These are phyloP conservation scores for Ophiostoma quercus DNA, from an alignment of 2,329 filamentous ascomycete genomes.

Conservation along the genomic window DNA sequence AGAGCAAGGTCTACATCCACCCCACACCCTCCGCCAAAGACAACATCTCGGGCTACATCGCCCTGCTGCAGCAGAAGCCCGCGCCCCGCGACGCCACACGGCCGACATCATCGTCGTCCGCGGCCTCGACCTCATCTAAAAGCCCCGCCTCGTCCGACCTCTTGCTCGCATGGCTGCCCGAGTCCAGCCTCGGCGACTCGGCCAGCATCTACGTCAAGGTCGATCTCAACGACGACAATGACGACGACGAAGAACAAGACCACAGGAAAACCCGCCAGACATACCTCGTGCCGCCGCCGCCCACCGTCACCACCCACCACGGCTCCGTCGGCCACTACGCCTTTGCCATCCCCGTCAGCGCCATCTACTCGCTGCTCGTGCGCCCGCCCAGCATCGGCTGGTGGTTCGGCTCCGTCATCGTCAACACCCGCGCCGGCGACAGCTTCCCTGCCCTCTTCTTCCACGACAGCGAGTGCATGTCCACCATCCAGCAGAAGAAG, in stretches of 20 bases:
- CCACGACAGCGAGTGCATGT: slow-evolving; percentile 94
- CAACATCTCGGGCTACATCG: slow-evolving; percentile 91
- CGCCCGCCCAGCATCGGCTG: slow-evolving; percentile 89
- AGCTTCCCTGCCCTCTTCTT: slow-evolving; percentile 96
- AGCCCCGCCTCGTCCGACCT: slow-evolving; percentile 62
- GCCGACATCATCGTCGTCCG: slow-evolving; percentile 38
- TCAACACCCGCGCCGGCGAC: slow-evolving; percentile 86
- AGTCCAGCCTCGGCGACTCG: slow-evolving; percentile 78
- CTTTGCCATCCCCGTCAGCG: slow-evolving; percentile 83
- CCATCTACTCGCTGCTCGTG: slow-evolving; percentile 85
- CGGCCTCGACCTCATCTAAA: slow-evolving; percentile 31
- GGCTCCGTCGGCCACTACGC: slow-evolving; percentile 73
- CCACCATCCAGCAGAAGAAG: slow-evolving; percentile 90
- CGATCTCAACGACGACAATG: slow-evolving; percentile 63
- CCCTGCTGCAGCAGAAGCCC: slow-evolving; percentile 82
- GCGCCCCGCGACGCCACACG: slow-evolving; percentile 32
- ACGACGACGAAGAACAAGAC: slow-evolving; percentile 43
- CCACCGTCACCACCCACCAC: slow-evolving; percentile 72
- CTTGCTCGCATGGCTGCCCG: slow-evolving; percentile 88
- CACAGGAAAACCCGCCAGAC: slow-evolving; percentile 62
- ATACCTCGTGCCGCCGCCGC: slow-evolving; percentile 86
- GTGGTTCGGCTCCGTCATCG: slow-evolving; percentile 96
- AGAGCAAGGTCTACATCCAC: slow-evolving; percentile 99
- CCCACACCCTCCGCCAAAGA: slow-evolving; percentile 89
- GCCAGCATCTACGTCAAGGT: slow-evolving; percentile 92